Evolutionary conservation across 2,329 filamentous ascomycete genomes (phyloP).

Genomic region (Pyrenochaeta sp.): DNA sequence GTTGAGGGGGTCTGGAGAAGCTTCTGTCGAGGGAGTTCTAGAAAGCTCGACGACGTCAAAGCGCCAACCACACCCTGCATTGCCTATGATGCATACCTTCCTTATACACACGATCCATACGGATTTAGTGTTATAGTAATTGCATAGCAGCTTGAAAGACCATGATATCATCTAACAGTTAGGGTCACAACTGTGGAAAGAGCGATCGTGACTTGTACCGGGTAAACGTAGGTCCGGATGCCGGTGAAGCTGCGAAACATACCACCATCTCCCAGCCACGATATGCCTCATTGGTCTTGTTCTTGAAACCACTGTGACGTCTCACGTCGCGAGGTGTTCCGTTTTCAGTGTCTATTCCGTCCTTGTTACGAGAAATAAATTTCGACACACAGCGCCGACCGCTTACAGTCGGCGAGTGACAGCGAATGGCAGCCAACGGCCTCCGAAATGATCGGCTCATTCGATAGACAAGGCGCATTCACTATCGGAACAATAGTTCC

Average conservation of each 20-base stretch:
- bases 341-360: conserved; percentile 1
- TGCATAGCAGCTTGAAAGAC: no score
- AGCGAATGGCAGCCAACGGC: background rate
- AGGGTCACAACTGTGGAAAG: no score
- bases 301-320: background rate
- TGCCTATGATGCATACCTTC: background rate
- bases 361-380: conserved; percentile 7
- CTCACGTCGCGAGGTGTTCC: background rate
- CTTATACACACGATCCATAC: background rate
- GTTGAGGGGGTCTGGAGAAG: background rate
- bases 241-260: no score
- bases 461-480: conserved; percentile 4
- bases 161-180: no score
- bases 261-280: no score
- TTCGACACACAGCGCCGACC: background rate
- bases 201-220: no score
- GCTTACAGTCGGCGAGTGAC: conserved; percentile 3
- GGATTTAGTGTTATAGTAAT: background rate
- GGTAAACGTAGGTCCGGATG: no score
- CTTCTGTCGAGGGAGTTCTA: conserved; percentile 1
- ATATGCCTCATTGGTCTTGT: no score
- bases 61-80: background rate
- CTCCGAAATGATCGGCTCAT: background rate
- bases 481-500: conserved; percentile 13
- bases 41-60: conserved; percentile 4